Evolutionary conservation across 345 rosid species (phyloP).

Genomic region (Erodium maritimum): DNA sequence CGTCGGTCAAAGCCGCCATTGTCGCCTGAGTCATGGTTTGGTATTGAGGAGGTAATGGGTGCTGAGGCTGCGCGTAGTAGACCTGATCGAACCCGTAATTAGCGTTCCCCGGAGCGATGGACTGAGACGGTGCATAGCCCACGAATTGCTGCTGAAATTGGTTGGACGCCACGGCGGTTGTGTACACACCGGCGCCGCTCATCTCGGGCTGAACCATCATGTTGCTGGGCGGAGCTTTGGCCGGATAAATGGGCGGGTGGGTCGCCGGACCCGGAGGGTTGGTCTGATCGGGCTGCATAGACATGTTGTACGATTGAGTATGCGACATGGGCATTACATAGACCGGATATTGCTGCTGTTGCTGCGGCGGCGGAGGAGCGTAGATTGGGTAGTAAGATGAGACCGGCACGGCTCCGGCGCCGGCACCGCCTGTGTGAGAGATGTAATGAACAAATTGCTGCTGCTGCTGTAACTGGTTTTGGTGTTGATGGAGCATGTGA

Average conservation of each 20-base stretch:
- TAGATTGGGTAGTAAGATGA: conserved; percentile 16
- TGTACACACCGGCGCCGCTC: no score
- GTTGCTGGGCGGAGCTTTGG: no score
- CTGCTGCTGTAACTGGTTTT: conserved; percentile 24
- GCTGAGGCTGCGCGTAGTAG: conserved; percentile 40
- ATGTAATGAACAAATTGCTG: conserved; percentile 16
- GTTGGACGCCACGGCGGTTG: conserved; percentile 25
- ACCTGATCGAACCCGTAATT: no score
- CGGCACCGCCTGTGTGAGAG: no score
- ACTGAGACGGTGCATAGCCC: conserved; percentile 32
- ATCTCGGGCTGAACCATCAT: no score
- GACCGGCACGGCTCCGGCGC: no score
- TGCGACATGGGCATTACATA: conserved; percentile 59
- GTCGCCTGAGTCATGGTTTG: conserved; percentile 55
- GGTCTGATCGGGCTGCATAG: conserved; percentile 27
- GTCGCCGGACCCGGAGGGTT: conserved; percentile 12
- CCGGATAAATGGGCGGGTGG: conserved; percentile 13
- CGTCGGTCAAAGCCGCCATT: conserved; percentile 38
- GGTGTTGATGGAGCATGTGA: no score
- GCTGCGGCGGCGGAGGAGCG: conserved; percentile 33
- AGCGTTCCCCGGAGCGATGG: conserved; percentile 17
- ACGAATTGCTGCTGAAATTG: conserved; percentile 41
- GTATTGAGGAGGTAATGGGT: conserved; percentile 43
- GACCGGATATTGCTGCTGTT: conserved; percentile 29
- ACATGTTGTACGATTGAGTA: conserved; percentile 30